phyloP scores from a whole-genome alignment of 139 green algal genomes.

The Parachlorella kessleri region DNA sequence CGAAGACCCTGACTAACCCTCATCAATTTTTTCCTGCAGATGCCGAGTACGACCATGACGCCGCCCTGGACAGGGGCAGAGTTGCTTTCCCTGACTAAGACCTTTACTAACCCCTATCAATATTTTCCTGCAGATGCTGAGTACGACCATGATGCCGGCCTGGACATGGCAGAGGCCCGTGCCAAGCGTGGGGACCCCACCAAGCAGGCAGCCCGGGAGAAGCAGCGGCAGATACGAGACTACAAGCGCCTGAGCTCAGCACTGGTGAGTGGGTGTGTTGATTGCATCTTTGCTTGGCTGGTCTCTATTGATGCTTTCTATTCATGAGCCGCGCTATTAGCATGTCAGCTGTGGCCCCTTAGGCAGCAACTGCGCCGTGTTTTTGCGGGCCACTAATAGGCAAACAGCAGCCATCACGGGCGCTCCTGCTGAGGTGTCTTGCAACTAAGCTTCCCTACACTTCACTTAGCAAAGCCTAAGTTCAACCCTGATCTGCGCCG shows the following conservation, averaged over 20 bases:
- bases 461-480: no score
- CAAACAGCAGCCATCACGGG: no score
- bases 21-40: no score
- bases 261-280: constrained; percentile 19
- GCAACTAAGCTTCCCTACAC: no score
- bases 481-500: no score
- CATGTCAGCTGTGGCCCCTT: not conserved
- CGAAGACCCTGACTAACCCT: no score
- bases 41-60: no score
- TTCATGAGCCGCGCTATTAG: not conserved
- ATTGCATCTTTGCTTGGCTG: not conserved
- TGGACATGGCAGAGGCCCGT: constrained; percentile 66
- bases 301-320: not conserved
- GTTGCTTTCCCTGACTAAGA: no score
- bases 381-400: no score
- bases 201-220: constrained; percentile 38
- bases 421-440: not conserved
- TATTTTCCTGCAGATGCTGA: constrained; percentile 90
- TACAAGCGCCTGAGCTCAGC: constrained; percentile 17
- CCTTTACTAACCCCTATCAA: no score
- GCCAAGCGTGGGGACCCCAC: constrained; percentile 20
- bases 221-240: constrained; percentile 47
- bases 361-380: not conserved
- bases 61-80: no score
- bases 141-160: constrained; percentile 92